These are phyloP conservation scores for Xylaria sp. DNA, from an alignment of 2,329 filamentous ascomycete genomes.

Conservation along the genomic window DNA sequence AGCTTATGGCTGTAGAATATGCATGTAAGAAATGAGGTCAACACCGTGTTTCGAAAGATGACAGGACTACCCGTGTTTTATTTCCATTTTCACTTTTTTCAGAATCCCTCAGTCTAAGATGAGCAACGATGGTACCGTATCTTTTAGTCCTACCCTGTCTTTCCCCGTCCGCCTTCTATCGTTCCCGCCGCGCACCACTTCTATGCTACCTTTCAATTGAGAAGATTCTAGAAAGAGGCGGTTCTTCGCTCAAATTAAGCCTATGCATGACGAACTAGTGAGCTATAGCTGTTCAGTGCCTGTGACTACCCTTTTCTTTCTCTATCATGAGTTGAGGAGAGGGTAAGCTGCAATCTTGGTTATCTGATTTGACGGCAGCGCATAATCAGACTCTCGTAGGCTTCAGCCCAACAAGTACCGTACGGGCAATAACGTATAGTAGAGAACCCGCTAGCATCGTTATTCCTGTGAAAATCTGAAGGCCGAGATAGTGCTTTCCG, in stretches of 20 bases:
- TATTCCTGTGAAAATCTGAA: slow-evolving; percentile 74
- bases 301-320: no score
- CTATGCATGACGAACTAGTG: no score
- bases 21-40: slow-evolving; percentile 5
- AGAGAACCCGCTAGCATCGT: slow-evolving; percentile 49
- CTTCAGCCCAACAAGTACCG: slow-evolving; percentile 17
- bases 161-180: not conserved
- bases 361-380: not conserved
- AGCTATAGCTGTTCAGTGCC: no score
- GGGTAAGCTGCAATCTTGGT: not conserved
- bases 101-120: slow-evolving; percentile 9
- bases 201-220: not conserved
- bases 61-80: not conserved
- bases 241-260: not conserved
- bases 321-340: not conserved
- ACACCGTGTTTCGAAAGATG: not conserved
- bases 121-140: slow-evolving; percentile 1
- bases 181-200: not conserved
- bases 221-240: not conserved
- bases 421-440: slow-evolving; percentile 23
- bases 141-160: not conserved
- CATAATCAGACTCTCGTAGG: slow-evolving; percentile 11
- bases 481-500: slow-evolving; percentile 62
- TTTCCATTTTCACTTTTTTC: not conserved
- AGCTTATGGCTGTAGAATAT: slow-evolving; percentile 1